Conservation (phyloP, 2,329 filamentous ascomycete species). For the Dothiorella sarmentorum region DNA sequence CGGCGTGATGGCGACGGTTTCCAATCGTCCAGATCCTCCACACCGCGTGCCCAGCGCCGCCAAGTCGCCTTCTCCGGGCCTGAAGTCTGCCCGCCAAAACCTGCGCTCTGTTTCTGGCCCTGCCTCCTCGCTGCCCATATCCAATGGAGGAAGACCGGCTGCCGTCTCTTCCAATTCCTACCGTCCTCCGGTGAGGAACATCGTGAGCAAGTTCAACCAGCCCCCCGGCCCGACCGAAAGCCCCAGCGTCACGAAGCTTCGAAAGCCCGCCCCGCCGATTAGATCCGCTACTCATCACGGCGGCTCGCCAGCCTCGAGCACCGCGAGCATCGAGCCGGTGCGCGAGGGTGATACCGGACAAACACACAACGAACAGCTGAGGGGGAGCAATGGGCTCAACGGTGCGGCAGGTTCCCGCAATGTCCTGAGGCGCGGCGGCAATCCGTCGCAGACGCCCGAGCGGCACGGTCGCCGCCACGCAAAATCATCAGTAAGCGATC, state of each 20-base stretch:
- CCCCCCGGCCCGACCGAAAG: slow-evolving; percentile 27
- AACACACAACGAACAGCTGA: slow-evolving; percentile 5
- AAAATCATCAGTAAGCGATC: slow-evolving; percentile 15
- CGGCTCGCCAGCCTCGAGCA: slow-evolving; percentile 23
- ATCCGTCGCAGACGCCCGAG: not conserved
- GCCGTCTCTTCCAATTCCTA: slow-evolving; percentile 4
- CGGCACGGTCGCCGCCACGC: slow-evolving; percentile 12
- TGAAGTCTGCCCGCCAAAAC: slow-evolving; percentile 17
- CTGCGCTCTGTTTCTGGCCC: slow-evolving; percentile 16
- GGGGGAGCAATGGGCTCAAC: slow-evolving; percentile 11
- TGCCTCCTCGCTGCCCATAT: slow-evolving; percentile 4
- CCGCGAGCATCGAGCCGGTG: slow-evolving; percentile 2
- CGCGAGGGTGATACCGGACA: not conserved
- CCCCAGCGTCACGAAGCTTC: slow-evolving; percentile 24
- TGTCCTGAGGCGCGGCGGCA: slow-evolving; percentile 13
- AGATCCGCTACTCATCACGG: slow-evolving; percentile 25
- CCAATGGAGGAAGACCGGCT: slow-evolving; percentile 8
- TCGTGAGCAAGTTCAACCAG: slow-evolving; percentile 37
- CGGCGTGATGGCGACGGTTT: slow-evolving; percentile 18
- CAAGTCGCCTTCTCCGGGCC: slow-evolving; percentile 11
- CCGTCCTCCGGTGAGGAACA: slow-evolving; percentile 35
- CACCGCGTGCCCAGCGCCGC: slow-evolving; percentile 12
- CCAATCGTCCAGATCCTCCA: slow-evolving; percentile 9
- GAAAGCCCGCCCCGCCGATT: slow-evolving; percentile 27
- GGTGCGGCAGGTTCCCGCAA: slow-evolving; percentile 13